A percentile compares a stretch with the other conserved stretches of the same genome.
phyloP scores from a whole-genome alignment of 352 stramenopile genomes.

The Globisporangium polare region DNA sequence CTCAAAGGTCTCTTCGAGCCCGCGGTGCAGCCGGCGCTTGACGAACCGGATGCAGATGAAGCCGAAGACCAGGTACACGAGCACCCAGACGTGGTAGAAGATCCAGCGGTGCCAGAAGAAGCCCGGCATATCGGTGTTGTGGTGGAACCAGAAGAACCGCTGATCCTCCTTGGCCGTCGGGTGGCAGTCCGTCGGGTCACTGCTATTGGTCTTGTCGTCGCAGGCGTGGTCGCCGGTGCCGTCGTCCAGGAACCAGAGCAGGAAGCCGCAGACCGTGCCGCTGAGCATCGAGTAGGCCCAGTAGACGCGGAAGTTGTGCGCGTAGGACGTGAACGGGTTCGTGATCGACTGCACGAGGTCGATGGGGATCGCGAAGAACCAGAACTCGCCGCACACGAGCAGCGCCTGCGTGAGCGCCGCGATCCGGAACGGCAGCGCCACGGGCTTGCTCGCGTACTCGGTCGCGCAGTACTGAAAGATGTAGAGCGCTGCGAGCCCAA shows the following conservation, averaged over 20 bases:
- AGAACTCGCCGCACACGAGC: constrained; percentile 83
- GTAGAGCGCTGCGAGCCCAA: constrained; percentile 67
- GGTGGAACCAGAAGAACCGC: constrained; percentile 81
- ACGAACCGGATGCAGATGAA: constrained; percentile 73
- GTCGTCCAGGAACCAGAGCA: constrained; percentile 62
- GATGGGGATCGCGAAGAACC: constrained; percentile 88
- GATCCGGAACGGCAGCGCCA: constrained; percentile 56
- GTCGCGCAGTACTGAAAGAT: constrained; percentile 74
- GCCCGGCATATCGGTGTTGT: constrained; percentile 69
- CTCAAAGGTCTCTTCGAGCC: constrained; percentile 84
- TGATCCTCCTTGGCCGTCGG: constrained; percentile 18
- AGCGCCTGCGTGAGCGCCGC: constrained; percentile 70
- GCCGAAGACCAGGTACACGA: constrained; percentile 74
- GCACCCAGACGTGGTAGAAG: constrained; percentile 77
- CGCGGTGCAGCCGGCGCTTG: constrained; percentile 61
- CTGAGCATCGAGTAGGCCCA: constrained; percentile 81
- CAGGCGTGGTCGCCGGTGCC: constrained; percentile 12
- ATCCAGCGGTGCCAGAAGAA: constrained; percentile 86
- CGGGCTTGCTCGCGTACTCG: constrained; percentile 43
- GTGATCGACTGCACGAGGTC: constrained; percentile 88
- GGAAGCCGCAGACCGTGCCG: constrained; percentile 56
- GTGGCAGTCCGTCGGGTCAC: constrained; percentile 10
- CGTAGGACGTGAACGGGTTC: constrained; percentile 87
- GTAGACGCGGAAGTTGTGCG: constrained; percentile 79
- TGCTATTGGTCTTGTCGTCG: background rate